Evolutionary conservation across 2,329 filamentous ascomycete genomes (phyloP), one percentile per base, ranked within the genome.

Genomic region (Aspergillus neoniger): DNA sequence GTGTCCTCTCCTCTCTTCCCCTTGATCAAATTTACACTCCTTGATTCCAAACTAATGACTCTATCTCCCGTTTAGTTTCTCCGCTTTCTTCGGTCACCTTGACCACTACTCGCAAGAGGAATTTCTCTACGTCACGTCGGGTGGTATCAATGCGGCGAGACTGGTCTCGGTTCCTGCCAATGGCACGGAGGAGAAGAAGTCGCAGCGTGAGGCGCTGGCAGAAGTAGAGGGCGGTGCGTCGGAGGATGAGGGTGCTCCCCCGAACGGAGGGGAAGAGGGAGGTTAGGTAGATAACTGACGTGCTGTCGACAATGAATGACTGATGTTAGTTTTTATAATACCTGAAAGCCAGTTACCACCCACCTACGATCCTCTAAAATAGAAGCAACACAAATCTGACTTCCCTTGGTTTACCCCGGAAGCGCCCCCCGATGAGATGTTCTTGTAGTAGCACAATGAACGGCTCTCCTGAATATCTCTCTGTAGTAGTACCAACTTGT

Each of bases 81-180:
- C 90, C 69, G 83, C 85, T 43, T 92, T 92, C 77, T 92, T 91
- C 79, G 87, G 91, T 72, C 90, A 92, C 75, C 85, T 92, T 61
- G 90, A 93, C 72, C 87, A 88, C 72, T 91, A 89, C 77, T 84
- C 85, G 65, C 85, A 85, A 10, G 85, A 88, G 68, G 87, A 87
- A 72, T 92, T 92, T 79, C 79, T 92, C 50, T 93, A 90, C 84
- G 80, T 91, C 52, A 91, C 89, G 0, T 88, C 89, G 0, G 86
- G 84, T 8, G 90, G 89, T 3, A 81, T 91, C 49, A 78, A 85
- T 41, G 87, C 85, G 6, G 85, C 87, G 0, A 82, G 84, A 64
- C 77, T 70, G 15, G 48, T 44, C 54, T 8, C 59, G 49, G 48
- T 52, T n/a, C 9, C 53, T 6, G 15, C 23, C 12, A n/a, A 38